phyloP scores from a whole-genome alignment of 495 filamentous ascomycete species.

The Penicillium atrosanguineum region DNA sequence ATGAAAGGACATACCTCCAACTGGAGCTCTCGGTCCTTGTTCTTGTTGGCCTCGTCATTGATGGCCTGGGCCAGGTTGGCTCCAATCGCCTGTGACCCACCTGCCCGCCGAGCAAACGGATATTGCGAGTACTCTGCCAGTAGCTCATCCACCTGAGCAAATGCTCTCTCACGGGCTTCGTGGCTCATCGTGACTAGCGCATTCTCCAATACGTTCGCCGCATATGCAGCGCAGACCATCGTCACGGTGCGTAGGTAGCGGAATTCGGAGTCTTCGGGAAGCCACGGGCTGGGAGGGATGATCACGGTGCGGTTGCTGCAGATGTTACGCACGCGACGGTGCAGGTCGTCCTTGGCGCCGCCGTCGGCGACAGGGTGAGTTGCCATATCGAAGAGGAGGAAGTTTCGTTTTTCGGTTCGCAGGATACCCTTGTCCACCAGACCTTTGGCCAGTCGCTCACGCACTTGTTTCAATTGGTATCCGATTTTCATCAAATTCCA shows the following conservation, averaged over 20 bases:
- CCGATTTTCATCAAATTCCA: slow-evolving; percentile 99
- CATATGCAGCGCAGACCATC: slow-evolving; percentile 98
- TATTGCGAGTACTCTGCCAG: slow-evolving; percentile 94
- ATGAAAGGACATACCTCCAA: slow-evolving; percentile 67
- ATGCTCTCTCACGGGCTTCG: slow-evolving; percentile 88
- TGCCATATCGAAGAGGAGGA: slow-evolving; percentile 99
- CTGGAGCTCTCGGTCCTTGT: slow-evolving; percentile 90
- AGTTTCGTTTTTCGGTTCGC: slow-evolving; percentile 98
- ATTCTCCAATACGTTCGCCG: slow-evolving; percentile 96
- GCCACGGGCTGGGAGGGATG: slow-evolving; percentile 74
- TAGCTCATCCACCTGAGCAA: slow-evolving; percentile 94
- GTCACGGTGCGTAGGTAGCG: slow-evolving; percentile 84
- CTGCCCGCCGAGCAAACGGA: slow-evolving; percentile 82
- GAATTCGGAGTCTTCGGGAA: slow-evolving; percentile 92
- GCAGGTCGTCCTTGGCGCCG: slow-evolving; percentile 95
- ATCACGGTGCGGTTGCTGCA: slow-evolving; percentile 94
- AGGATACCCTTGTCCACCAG: slow-evolving; percentile 98
- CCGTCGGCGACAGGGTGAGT: slow-evolving; percentile 98
- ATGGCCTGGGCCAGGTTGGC: slow-evolving; percentile 90
- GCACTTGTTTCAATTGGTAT: slow-evolving; percentile 98
- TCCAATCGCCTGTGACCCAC: slow-evolving; percentile 75
- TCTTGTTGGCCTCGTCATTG: slow-evolving; percentile 77
- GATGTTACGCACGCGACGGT: slow-evolving; percentile 85
- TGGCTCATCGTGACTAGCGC: slow-evolving; percentile 91
- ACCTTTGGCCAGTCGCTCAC: slow-evolving; percentile 95